A percentile compares a stretch with the other conserved stretches of the same genome.
phyloP scores from a whole-genome alignment of 805 yeast species.

The Nakazawaea peltata region DNA sequence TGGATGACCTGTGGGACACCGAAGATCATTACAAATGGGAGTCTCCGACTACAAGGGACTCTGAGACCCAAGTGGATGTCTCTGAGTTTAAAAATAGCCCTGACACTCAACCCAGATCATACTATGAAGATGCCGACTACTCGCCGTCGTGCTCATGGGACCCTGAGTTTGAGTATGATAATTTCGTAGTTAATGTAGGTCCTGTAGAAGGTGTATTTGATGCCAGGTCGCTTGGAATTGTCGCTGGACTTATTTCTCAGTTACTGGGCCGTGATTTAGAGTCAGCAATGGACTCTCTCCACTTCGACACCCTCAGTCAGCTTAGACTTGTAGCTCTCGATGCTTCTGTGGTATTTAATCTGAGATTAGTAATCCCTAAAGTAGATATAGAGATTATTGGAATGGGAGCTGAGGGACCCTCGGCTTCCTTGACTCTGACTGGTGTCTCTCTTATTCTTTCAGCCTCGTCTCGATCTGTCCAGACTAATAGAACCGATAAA shows the following conservation, averaged over 20 bases:
- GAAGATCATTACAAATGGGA: background rate
- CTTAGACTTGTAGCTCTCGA: conserved; percentile 28
- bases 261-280: conserved; percentile 34
- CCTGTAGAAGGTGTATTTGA: conserved; percentile 37
- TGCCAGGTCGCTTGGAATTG: conserved; percentile 29
- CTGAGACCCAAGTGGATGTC: background rate
- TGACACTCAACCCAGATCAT: conserved; percentile 17
- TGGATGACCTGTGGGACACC: conserved; percentile 9
- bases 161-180: conserved; percentile 42
- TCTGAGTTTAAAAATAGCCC: conserved; percentile 7
- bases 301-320: conserved; percentile 44
- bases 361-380: conserved; percentile 41
- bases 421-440: too few species aligned
- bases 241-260: conserved; percentile 23
- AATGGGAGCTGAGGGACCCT: too few species aligned
- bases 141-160: conserved; percentile 16
- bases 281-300: conserved; percentile 55
- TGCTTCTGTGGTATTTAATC: conserved; percentile 27
- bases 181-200: conserved; percentile 47
- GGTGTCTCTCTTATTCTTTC: too few species aligned
- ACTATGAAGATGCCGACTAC: conserved; percentile 11
- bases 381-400: too few species aligned
- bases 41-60: background rate
- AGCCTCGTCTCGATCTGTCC: too few species aligned
- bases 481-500: too few species aligned